Evolutionary conservation across 2,329 filamentous ascomycete genomes (phyloP).

Genomic region (Penicillium sp.): DNA sequence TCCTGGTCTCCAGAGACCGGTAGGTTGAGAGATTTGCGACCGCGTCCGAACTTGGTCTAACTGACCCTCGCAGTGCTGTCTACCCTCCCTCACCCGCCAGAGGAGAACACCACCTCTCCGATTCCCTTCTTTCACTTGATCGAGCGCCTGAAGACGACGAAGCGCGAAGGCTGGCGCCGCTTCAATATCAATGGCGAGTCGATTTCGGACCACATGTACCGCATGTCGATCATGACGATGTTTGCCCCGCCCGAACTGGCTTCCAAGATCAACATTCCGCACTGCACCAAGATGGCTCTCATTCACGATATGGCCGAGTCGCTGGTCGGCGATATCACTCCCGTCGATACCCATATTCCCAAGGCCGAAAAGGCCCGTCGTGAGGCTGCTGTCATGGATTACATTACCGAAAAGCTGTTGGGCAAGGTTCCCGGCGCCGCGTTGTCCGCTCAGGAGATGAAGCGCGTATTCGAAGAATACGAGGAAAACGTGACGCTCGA

Average conservation of each 20-base stretch:
- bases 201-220: slow-evolving; percentile 98
- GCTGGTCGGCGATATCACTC: slow-evolving; percentile 93
- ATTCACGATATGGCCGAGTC: slow-evolving; percentile 97
- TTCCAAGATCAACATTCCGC: slow-evolving; percentile 65
- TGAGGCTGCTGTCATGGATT: slow-evolving; percentile 87
- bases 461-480: slow-evolving; percentile 87
- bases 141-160: slow-evolving; percentile 89
- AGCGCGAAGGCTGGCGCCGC: slow-evolving; percentile 90
- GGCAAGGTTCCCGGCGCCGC: slow-evolving; percentile 67
- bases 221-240: slow-evolving; percentile 96
- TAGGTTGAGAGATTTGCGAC: no score
- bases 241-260: slow-evolving; percentile 72
- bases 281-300: slow-evolving; percentile 91
- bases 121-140: slow-evolving; percentile 91
- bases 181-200: slow-evolving; percentile 83
- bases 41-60: no score
- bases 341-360: slow-evolving; percentile 67
- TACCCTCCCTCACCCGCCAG: slow-evolving; percentile 56
- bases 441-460: slow-evolving; percentile 61
- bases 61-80: slow-evolving; percentile 51
- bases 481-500: slow-evolving; percentile 81
- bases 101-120: slow-evolving; percentile 62
- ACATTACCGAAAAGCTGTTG: slow-evolving; percentile 67
- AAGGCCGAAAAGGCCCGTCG: slow-evolving; percentile 86
- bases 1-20: slow-evolving; percentile 36